phyloP scores from a whole-genome alignment of 2,329 filamentous ascomycete genomes.

The Pseudogymnoascus sp. region DNA sequence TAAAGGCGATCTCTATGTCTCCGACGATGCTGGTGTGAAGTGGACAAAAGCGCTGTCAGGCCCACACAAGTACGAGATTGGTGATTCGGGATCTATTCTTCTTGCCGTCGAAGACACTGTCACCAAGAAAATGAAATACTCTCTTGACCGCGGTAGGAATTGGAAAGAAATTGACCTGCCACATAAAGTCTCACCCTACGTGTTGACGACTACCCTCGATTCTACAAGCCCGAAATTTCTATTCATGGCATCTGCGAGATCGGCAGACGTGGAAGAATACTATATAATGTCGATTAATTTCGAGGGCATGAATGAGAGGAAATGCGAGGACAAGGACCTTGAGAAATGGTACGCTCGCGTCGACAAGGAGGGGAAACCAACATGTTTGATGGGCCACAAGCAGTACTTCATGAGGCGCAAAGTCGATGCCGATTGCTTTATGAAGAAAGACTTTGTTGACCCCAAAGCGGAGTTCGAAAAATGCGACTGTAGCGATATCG shows the following conservation, averaged over 20 bases:
- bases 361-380: conserved; percentile 70
- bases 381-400: conserved; percentile 92
- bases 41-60: conserved; percentile 72
- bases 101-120: conserved; percentile 68
- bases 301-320: conserved; percentile 66
- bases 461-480: conserved; percentile 60
- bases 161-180: conserved; percentile 71
- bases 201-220: conserved; percentile 83
- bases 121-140: conserved; percentile 64
- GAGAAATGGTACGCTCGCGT: conserved; percentile 83
- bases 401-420: conserved; percentile 82
- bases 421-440: conserved; percentile 79
- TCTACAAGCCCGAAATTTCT: conserved; percentile 90
- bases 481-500: conserved; percentile 73
- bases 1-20: conserved; percentile 77
- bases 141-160: conserved; percentile 77
- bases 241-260: conserved; percentile 52
- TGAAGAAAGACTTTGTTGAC: conserved; percentile 78
- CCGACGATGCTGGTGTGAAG: conserved; percentile 79
- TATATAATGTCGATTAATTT: conserved; percentile 77
- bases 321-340: conserved; percentile 75
- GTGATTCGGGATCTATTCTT: conserved; percentile 83
- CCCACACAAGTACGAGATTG: conserved; percentile 93
- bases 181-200: conserved; percentile 60
- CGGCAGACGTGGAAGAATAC: conserved; percentile 44